Conservation (phyloP, 179 eudicot genomes). For the Amaranthus tricolor region DNA sequence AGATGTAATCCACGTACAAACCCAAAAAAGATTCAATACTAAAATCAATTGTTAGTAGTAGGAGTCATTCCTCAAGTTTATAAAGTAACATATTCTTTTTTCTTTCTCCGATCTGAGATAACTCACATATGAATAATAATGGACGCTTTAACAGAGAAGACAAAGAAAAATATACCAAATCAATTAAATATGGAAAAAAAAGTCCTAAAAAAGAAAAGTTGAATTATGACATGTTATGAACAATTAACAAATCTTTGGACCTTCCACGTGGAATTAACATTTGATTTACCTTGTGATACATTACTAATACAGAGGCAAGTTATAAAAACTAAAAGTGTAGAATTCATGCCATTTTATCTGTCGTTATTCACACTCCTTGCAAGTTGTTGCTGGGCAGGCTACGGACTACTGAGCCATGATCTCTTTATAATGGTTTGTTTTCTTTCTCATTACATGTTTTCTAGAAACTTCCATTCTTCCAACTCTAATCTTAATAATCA, state of each 20-base stretch:
- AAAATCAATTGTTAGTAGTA: no score
- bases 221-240: background rate
- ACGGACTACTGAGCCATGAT: constrained; percentile 75
- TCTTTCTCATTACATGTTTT: background rate
- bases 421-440: constrained; percentile 56
- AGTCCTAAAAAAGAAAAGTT: no score
- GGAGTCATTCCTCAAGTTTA: no score
- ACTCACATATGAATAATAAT: no score
- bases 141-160: no score
- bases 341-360: constrained; percentile 72
- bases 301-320: constrained; percentile 67
- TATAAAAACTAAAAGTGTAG: constrained; percentile 63
- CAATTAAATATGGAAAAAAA: no score
- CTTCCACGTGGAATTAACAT: constrained; percentile 1
- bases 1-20: no score
- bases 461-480: background rate
- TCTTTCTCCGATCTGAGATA: no score
- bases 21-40: no score
- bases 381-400: constrained; percentile 63
- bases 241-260: background rate
- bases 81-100: no score
- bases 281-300: background rate
- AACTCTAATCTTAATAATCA: background rate
- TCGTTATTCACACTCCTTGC: constrained; percentile 74
- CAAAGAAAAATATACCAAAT: no score